phyloP scores from a whole-genome alignment of 75 land plant genomes.

The Pseudotsuga menziesii region DNA sequence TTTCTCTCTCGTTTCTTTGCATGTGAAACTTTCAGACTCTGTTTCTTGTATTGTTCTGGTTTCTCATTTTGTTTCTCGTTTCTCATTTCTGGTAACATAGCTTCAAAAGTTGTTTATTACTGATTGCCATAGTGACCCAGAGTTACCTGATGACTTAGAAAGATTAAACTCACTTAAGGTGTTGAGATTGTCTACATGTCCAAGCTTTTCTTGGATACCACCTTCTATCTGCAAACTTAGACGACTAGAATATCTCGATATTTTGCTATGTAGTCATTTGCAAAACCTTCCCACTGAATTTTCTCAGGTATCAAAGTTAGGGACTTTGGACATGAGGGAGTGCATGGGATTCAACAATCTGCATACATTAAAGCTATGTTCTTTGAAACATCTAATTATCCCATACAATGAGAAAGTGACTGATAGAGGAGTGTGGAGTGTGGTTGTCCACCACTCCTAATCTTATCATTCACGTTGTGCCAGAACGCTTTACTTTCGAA shows the following conservation, averaged over 20 bases:
- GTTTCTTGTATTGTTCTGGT: too few species aligned
- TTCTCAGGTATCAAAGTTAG: slow-evolving; percentile 21
- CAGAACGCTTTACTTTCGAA: too few species aligned
- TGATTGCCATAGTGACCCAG: slow-evolving; percentile 31
- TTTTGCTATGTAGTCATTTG: slow-evolving; percentile 39
- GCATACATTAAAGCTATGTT: slow-evolving; percentile 13
- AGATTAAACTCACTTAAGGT: slow-evolving; percentile 21
- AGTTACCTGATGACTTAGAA: slow-evolving; percentile 36
- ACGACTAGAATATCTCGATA: slow-evolving; percentile 35
- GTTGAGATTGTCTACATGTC: slow-evolving; percentile 42
- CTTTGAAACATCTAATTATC: slow-evolving; percentile 33
- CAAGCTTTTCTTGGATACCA: slow-evolving; percentile 30
- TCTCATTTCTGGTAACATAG: too few species aligned
- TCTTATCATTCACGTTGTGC: too few species aligned
- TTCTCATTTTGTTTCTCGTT: too few species aligned
- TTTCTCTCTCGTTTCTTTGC: too few species aligned
- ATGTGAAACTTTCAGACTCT: too few species aligned
- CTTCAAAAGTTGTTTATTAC: slow-evolving; percentile 38
- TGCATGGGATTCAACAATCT: slow-evolving; percentile 27
- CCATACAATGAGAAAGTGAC: slow-evolving; percentile 26
- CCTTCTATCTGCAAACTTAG: slow-evolving; percentile 21
- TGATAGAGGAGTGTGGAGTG: slow-evolving; percentile 19
- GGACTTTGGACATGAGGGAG: slow-evolving; percentile 62
- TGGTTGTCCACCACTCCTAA: not conserved
- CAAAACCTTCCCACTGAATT: slow-evolving; percentile 36